Conservation (phyloP, 2,329 filamentous ascomycete species). For the Hypocreales sp. region DNA sequence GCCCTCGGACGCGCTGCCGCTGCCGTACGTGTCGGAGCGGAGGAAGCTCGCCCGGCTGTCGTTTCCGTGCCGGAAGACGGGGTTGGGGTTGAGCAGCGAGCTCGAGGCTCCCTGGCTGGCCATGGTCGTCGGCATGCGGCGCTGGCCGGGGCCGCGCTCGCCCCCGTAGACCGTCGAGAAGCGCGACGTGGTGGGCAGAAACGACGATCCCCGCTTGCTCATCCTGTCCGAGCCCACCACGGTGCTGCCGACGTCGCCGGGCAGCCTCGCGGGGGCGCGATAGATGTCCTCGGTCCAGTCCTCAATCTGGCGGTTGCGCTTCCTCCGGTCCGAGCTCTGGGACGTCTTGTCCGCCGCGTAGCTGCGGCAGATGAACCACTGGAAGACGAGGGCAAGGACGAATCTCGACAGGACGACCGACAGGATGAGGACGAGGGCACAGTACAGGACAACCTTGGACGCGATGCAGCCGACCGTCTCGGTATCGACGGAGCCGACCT, state of each 20-base stretch:
- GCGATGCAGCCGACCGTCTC: slow-evolving; percentile 96
- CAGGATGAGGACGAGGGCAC: slow-evolving; percentile 82
- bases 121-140: slow-evolving; percentile 73
- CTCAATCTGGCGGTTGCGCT: slow-evolving; percentile 85
- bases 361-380: slow-evolving; percentile 85
- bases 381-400: slow-evolving; percentile 75
- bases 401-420: slow-evolving; percentile 80
- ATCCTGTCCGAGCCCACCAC: slow-evolving; percentile 49
- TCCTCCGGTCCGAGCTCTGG: slow-evolving; percentile 64
- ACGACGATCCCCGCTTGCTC: slow-evolving; percentile 68
- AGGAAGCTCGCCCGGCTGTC: slow-evolving; percentile 51
- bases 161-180: slow-evolving; percentile 83
- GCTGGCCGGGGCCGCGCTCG: slow-evolving; percentile 39
- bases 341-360: slow-evolving; percentile 80
- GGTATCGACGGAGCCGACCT: slow-evolving; percentile 89
- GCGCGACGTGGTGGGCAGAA: slow-evolving; percentile 84
- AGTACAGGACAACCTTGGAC: slow-evolving; percentile 90
- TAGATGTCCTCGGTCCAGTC: slow-evolving; percentile 98
- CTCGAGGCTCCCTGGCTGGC: slow-evolving; percentile 70
- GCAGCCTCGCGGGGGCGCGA: slow-evolving; percentile 67
- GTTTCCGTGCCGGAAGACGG: slow-evolving; percentile 55
- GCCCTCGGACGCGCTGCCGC: slow-evolving; percentile 44
- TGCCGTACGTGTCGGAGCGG: slow-evolving; percentile 38
- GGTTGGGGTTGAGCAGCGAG: slow-evolving; percentile 52
- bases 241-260: slow-evolving; percentile 56